A percentile compares a stretch with the other conserved stretches of the same genome.
These are phyloP conservation scores for Parsonsia alboflavescens DNA, from an alignment of 257 asterid species.

Conservation along the genomic window DNA sequence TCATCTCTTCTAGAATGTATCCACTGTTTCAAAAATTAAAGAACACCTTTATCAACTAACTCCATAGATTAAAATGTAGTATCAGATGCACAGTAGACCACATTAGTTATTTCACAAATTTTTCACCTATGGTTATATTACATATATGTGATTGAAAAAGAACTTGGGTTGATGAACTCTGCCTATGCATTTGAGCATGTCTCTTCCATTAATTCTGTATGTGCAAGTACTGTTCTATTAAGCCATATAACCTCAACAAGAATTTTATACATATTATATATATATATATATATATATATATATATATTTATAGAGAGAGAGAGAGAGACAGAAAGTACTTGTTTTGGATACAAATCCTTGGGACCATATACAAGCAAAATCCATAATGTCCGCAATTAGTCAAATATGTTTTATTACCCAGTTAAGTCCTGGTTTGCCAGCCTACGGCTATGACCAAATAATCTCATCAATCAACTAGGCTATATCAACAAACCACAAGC, in stretches of 20 bases:
- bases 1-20: neutral
- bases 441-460: neutral
- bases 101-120: neutral
- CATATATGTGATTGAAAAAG: conserved; percentile 2
- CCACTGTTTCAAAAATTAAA: too few relatives aligned
- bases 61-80: neutral
- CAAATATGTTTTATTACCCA: neutral
- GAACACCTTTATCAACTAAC: neutral
- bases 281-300: too few relatives aligned
- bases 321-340: neutral
- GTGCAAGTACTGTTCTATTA: too few relatives aligned
- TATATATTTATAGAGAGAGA: too few relatives aligned
- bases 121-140: neutral
- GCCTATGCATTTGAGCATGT: neutral
- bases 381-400: neutral
- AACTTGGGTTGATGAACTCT: neutral
- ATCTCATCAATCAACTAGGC: neutral
- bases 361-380: neutral
- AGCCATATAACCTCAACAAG: neutral
- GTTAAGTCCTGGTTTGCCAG: neutral
- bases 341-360: neutral
- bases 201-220: neutral
- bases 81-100: neutral
- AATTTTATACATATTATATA: neutral
- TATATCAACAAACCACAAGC: neutral